Base-by-base conservation (phyloP, 23 red algal genomes). In the Pyropia yezoensis region DNA sequence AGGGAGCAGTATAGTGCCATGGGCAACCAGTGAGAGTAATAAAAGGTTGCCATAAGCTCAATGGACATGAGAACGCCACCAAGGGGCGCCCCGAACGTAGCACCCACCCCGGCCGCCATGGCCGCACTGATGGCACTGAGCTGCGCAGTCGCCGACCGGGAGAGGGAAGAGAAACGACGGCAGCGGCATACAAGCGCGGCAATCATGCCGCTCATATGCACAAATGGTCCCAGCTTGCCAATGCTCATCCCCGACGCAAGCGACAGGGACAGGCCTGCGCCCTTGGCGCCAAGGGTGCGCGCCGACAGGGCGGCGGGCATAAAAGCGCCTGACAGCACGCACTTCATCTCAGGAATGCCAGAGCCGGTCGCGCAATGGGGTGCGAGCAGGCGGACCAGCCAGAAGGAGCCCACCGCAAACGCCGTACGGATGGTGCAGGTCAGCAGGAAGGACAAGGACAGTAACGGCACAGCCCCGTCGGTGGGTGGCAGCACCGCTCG, bases 271-370 rank as follows among this genome's bases (percentile, higher is more conserved):
- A 95, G 66, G 26, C 89, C 89, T 14, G 77, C 61, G 54, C 61
- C 66, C 54, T 88, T 87, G 24, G 70, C 70, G 32, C 74, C 53
- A 17, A 95, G 73, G 9, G 89, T 95, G 34, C 56, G 61, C 60
- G 32, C 61, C 24, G 76, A 80, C 34, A 95, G 74, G 69, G 76
- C 67, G 34, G 64, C 54, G 23, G 65, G 67, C 63, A 87, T 69
- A 24, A 80, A 67, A 1, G 76, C 70, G 25, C 89, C 89, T 27
- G 65, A 62, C 52, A 95, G 66, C n/a, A 87, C 71, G 33, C 82
- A 86, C 57, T 95, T 95, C 63, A 95, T 78, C 69, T 95, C 89
- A 19, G 89, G 89, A 54, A 95, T 95, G 45, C 89, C 89, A 2
- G 77, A 83, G 28, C 89, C 89, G 25, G 78, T 71, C 50, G 78